Percentiles rank a stretch among this genome's conserved stretches.
phyloP scores from a whole-genome alignment of 176 grass and related monocot genomes.

The Aegilops speltoides region DNA sequence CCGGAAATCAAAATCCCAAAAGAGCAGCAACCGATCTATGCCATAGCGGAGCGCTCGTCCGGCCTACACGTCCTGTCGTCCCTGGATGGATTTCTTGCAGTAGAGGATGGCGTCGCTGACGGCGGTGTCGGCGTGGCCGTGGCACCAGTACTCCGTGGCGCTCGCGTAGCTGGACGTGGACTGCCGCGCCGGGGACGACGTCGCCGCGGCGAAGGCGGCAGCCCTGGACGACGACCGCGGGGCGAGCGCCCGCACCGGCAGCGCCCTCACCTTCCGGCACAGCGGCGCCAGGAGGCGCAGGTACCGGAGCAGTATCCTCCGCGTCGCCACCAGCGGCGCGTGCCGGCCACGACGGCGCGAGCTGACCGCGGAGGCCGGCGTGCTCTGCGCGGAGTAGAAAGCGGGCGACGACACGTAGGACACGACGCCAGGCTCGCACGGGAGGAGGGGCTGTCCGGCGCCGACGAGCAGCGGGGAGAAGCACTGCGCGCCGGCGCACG shows the following conservation, averaged over 20 bases:
- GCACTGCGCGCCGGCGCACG: neutral
- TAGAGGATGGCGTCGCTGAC: conserved; percentile 89
- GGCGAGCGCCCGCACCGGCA: conserved; percentile 33
- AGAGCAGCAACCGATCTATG: neutral
- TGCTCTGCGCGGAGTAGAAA: conserved; percentile 82
- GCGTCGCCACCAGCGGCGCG: conserved; percentile 45
- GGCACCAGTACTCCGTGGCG: conserved; percentile 56
- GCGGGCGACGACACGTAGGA: conserved; percentile 43
- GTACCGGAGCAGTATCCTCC: conserved; percentile 74
- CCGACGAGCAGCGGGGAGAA: conserved; percentile 30
- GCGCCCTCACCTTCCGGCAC: conserved; percentile 66
- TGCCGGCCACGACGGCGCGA: conserved; percentile 15
- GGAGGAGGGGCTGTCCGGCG: conserved; percentile 10
- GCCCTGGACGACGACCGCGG: conserved; percentile 15
- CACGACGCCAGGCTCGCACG: conserved; percentile 12
- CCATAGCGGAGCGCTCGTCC: neutral
- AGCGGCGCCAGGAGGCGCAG: conserved; percentile 67
- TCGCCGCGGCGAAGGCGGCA: neutral
- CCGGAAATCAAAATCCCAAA: conserved; percentile 6
- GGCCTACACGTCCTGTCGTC: conserved; percentile 33
- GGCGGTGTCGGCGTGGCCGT: conserved; percentile 72
- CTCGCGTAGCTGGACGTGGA: conserved; percentile 39
- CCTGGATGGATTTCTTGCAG: conserved; percentile 81
- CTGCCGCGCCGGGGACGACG: conserved; percentile 20
- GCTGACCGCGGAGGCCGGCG: conserved; percentile 42